Conservation (phyloP, 495 filamentous ascomycete species). For the Talaromyces ruber region DNA sequence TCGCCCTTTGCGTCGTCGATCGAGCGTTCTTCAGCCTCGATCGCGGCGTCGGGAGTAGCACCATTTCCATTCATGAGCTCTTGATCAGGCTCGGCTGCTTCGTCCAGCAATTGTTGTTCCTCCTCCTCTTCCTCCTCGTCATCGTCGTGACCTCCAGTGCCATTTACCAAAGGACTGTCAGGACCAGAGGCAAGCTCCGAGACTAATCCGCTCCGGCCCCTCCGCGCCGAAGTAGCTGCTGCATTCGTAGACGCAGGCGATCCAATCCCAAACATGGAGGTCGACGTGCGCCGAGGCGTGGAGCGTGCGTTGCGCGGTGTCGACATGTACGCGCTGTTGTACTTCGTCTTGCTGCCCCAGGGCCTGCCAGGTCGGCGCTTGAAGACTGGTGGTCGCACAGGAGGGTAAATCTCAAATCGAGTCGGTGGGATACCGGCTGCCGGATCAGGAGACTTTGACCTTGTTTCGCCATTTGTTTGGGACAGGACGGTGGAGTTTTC, state of each 20-base stretch:
- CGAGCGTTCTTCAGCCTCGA: neutral
- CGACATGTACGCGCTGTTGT: constrained; percentile 1
- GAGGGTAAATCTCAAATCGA: constrained; percentile 80
- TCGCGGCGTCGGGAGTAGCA: neutral
- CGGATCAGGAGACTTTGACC: constrained; percentile 14
- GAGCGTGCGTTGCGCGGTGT: constrained; percentile 12
- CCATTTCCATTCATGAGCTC: neutral
- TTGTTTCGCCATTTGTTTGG: constrained; percentile 15
- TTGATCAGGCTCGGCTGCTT: neutral
- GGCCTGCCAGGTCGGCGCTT: constrained; percentile 43
- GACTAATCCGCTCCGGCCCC: constrained; percentile 29
- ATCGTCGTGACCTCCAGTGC: constrained; percentile 13
- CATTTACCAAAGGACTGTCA: constrained; percentile 17
- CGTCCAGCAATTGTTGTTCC: neutral
- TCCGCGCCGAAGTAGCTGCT: constrained; percentile 18
- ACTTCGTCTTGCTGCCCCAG: constrained; percentile 12
- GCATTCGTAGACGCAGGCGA: constrained; percentile 14
- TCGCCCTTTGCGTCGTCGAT: neutral
- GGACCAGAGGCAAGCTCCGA: constrained; percentile 20
- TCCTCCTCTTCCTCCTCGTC: constrained; percentile 10
- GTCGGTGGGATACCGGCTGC: constrained; percentile 57
- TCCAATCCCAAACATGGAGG: constrained; percentile 2
- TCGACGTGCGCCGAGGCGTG: constrained; percentile 28
- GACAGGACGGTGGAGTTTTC: neutral
- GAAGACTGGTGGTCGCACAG: constrained; percentile 48